phyloP scores from a whole-genome alignment of 176 grass and related monocot genomes.

The Triticum aestivum region DNA sequence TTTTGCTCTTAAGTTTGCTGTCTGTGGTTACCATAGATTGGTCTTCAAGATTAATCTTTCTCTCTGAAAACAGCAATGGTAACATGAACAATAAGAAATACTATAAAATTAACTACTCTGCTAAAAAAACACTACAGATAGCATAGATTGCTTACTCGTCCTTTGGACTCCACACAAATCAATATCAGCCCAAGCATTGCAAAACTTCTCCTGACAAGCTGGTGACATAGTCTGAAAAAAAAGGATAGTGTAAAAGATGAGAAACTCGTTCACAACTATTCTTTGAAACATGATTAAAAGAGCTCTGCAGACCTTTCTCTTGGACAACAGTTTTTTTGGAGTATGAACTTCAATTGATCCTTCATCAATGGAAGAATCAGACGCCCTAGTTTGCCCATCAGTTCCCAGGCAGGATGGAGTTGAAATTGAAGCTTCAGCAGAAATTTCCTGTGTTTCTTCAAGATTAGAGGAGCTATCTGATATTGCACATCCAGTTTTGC shows the following conservation, averaged over 20 bases:
- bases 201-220: conserved; percentile 51
- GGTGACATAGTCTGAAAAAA: conserved; percentile 60
- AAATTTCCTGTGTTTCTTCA: conserved; percentile 23
- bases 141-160: conserved; percentile 42
- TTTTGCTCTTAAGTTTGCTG: conserved; percentile 33
- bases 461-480: conserved; percentile 22
- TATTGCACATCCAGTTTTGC: background rate
- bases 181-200: conserved; percentile 54
- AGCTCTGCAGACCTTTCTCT: conserved; percentile 44
- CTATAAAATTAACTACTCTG: conserved; percentile 5
- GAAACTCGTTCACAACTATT: background rate
- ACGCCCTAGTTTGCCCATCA: conserved; percentile 10
- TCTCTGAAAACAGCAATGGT: conserved; percentile 24
- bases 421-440: conserved; percentile 8
- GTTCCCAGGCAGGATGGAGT: conserved; percentile 5
- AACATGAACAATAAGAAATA: conserved; percentile 17
- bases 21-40: conserved; percentile 24
- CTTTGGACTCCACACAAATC: conserved; percentile 42
- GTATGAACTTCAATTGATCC: conserved; percentile 34
- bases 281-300: background rate
- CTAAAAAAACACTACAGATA: background rate
- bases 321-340: conserved; percentile 46
- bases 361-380: conserved; percentile 7
- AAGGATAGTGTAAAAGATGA: conserved; percentile 21
- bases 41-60: conserved; percentile 15